A percentile compares a stretch with the other conserved stretches of the same genome.
Conservation (phyloP, 176 grass and related monocot genomes). For the Carex parvula region DNA sequence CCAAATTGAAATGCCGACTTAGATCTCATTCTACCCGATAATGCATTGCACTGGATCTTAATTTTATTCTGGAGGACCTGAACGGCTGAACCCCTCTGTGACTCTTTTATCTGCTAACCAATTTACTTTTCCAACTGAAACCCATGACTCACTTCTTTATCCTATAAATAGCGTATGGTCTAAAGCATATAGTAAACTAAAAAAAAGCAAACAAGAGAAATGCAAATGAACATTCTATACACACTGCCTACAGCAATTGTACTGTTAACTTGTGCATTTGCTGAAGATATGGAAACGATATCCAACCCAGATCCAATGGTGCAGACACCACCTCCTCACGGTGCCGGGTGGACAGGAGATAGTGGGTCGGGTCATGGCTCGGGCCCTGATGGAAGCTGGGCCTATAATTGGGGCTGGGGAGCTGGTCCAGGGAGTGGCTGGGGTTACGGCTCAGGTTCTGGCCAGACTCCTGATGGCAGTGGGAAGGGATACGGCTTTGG, state of each 20-base stretch:
- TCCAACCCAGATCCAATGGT: constrained; percentile 9
- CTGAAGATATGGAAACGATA: constrained; percentile 12
- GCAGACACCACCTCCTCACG: constrained; percentile 23
- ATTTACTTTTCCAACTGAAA: constrained; percentile 22
- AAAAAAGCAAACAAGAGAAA: constrained; percentile 7
- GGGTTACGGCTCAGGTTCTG: constrained; percentile 56
- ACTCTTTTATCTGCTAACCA: constrained; percentile 18
- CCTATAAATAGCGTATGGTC: constrained; percentile 6
- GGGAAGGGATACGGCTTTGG: constrained; percentile 35
- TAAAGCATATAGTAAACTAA: constrained; percentile 1
- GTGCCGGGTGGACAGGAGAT: constrained; percentile 40
- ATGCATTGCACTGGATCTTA: too few relatives aligned
- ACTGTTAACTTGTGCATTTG: constrained; percentile 7
- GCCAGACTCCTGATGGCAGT: constrained; percentile 23
- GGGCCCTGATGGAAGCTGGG: constrained; percentile 40
- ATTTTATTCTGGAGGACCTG: neutral
- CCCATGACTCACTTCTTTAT: constrained; percentile 17
- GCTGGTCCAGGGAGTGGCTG: constrained; percentile 41
- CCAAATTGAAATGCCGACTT: too few relatives aligned
- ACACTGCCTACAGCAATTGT: neutral
- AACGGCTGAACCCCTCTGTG: neutral
- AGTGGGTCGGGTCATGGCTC: constrained; percentile 40
- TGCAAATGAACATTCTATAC: constrained; percentile 14
- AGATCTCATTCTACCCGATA: too few relatives aligned
- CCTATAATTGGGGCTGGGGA: constrained; percentile 60